phyloP scores from a whole-genome alignment of 768 basidiomycete genomes.

The Daedaleopsis nitida region DNA sequence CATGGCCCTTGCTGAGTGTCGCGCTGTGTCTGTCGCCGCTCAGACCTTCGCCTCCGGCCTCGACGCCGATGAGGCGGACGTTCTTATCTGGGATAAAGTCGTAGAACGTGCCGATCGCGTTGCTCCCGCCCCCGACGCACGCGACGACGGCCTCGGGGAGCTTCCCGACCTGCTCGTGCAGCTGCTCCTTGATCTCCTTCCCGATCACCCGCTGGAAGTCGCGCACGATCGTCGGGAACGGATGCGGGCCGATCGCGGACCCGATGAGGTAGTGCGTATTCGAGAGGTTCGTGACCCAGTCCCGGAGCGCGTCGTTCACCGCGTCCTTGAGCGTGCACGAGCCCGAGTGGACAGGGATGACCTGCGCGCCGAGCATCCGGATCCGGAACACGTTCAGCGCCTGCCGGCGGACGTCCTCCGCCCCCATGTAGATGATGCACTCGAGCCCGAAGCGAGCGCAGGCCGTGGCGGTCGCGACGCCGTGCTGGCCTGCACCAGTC shows the following conservation, averaged over 20 bases:
- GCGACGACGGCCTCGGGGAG: conserved; percentile 94
- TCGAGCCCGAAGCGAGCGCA: conserved; percentile 96
- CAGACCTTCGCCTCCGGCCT: conserved; percentile 96
- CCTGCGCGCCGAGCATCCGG: conserved; percentile 94
- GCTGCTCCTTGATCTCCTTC: conserved; percentile 88
- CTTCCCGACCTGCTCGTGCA: conserved; percentile 72
- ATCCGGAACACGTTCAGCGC: conserved; percentile 98
- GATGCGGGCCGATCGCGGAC: conserved; percentile 96
- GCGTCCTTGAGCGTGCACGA: conserved; percentile 97
- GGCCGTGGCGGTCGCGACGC: conserved; percentile 97
- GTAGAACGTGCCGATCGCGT: conserved; percentile 97
- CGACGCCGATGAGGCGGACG: conserved; percentile 90
- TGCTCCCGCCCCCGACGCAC: conserved; percentile 97
- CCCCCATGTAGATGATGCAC: conserved; percentile 97
- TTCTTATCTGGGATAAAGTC: conserved; percentile 90
- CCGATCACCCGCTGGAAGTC: conserved; percentile 98
- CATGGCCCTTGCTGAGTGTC: conserved; percentile 86
- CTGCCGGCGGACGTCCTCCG: conserved; percentile 95
- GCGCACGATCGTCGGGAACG: conserved; percentile 98
- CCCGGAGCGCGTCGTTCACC: conserved; percentile 96
- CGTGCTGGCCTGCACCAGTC: conserved; percentile 98
- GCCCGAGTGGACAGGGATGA: conserved; percentile 91
- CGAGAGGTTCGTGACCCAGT: conserved; percentile 96
- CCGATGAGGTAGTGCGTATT: conserved; percentile 97
- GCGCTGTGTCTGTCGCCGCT: conserved; percentile 90